These are phyloP conservation scores for Pichia deserticola DNA, from an alignment of 805 yeast genomes.

Conservation along the genomic window DNA sequence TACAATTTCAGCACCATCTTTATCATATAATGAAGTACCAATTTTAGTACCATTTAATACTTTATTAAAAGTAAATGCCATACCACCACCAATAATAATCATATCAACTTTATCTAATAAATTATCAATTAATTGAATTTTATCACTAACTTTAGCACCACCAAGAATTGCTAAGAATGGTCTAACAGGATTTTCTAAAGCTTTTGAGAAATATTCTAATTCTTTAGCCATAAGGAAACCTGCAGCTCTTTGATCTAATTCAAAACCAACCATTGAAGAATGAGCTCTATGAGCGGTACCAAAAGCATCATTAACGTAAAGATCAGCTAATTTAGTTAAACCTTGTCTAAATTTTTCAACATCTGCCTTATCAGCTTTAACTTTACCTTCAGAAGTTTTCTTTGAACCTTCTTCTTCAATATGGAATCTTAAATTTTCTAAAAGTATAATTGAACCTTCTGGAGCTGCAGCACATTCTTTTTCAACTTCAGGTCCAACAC, in stretches of 20 bases:
- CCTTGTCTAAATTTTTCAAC: conserved; percentile 85
- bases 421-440: conserved; percentile 98
- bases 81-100: conserved; percentile 97
- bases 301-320: conserved; percentile 95
- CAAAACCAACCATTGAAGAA: conserved; percentile 98
- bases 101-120: conserved; percentile 90
- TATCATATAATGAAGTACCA: conserved; percentile 89
- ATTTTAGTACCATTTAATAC: conserved; percentile 76
- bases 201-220: conserved; percentile 95
- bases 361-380: conserved; percentile 80
- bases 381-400: conserved; percentile 80
- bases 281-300: conserved; percentile 99
- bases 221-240: conserved; percentile 99
- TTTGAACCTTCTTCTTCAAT: conserved; percentile 93
- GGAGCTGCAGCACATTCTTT: conserved; percentile 64
- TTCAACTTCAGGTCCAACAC: conserved; percentile 90
- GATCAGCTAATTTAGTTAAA: conserved; percentile 90
- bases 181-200: conserved; percentile 94
- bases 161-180: conserved; percentile 98
- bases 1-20: conserved; percentile 92
- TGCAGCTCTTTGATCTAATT: conserved; percentile 92
- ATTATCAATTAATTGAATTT: conserved; percentile 97
- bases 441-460: conserved; percentile 76
- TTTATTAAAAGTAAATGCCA: conserved; percentile 99
- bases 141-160: conserved; percentile 99